These are phyloP conservation scores for Barnettozyma siamensis DNA, from an alignment of 805 yeast genomes.

Conservation along the genomic window DNA sequence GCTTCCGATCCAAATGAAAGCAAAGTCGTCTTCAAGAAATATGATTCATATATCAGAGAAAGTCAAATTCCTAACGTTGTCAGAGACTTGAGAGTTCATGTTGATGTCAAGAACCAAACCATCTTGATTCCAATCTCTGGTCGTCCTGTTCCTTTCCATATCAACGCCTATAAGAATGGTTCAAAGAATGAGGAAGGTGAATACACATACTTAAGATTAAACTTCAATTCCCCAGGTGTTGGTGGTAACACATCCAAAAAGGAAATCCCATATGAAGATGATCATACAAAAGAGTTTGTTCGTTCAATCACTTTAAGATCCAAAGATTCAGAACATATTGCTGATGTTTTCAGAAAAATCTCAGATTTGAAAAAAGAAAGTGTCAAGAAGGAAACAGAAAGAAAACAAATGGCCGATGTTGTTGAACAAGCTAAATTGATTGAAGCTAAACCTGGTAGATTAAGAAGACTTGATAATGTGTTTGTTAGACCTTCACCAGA, in stretches of 20 bases:
- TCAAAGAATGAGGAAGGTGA: slow-evolving; percentile 96
- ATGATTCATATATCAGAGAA: slow-evolving; percentile 91
- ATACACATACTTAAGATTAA: slow-evolving; percentile 81
- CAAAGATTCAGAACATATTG: slow-evolving; percentile 84
- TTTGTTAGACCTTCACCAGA: slow-evolving; percentile 95
- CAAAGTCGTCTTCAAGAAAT: slow-evolving; percentile 77
- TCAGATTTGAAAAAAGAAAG: slow-evolving; percentile 90
- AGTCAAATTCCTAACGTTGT: slow-evolving; percentile 83
- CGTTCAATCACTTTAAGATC: slow-evolving; percentile 85
- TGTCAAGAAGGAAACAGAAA: slow-evolving; percentile 84
- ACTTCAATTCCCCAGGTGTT: slow-evolving; percentile 89
- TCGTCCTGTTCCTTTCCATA: slow-evolving; percentile 96
- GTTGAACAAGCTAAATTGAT: slow-evolving; percentile 85
- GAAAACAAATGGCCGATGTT: slow-evolving; percentile 88
- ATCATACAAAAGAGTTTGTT: slow-evolving; percentile 78
- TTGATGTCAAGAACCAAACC: slow-evolving; percentile 84
- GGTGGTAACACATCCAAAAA: slow-evolving; percentile 64
- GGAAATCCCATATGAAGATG: slow-evolving; percentile 88
- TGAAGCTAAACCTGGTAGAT: slow-evolving; percentile 78
- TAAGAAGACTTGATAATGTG: slow-evolving; percentile 80
- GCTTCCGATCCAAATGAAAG: slow-evolving; percentile 55
- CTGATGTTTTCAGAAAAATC: slow-evolving; percentile 83
- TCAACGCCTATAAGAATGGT: slow-evolving; percentile 89
- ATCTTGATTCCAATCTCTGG: slow-evolving; percentile 89
- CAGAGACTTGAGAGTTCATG: slow-evolving; percentile 77